phyloP scores from a whole-genome alignment of 1,284 basidiomycete genomes.

The Sanghuangporus sanghuang region DNA sequence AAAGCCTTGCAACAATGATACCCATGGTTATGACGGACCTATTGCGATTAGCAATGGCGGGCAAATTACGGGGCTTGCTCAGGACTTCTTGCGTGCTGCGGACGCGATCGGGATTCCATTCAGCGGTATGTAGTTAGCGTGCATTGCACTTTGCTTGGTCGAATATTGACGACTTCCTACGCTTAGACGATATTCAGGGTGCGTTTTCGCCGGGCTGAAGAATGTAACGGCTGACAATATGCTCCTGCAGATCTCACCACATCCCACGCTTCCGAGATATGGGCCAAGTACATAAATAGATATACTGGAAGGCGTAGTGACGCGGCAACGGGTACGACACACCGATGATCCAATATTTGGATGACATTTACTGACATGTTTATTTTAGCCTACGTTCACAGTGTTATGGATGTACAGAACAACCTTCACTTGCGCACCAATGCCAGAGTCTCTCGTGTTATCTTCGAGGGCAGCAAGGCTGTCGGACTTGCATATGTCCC shows the following conservation, averaged over 20 bases:
- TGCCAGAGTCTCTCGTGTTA: constrained; percentile 60
- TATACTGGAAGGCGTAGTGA: constrained; percentile 67
- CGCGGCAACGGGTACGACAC: constrained; percentile 52
- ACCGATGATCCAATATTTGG: not conserved
- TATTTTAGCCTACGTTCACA: constrained; percentile 57
- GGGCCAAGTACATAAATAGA: constrained; percentile 75
- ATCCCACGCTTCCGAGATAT: constrained; percentile 62
- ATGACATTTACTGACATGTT: not conserved
- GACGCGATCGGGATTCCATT: constrained; percentile 60
- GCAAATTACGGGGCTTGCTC: constrained; percentile 53
- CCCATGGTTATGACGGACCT: constrained; percentile 65
- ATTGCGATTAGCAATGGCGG: constrained; percentile 69
- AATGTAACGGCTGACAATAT: not conserved
- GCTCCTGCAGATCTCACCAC: constrained; percentile 45
- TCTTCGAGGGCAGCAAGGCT: constrained; percentile 67
- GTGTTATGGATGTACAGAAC: constrained; percentile 60
- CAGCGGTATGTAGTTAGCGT: constrained; percentile 42
- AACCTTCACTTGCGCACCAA: constrained; percentile 62
- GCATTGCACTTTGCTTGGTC: not conserved
- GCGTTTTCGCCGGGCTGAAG: not conserved
- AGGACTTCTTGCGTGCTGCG: constrained; percentile 63
- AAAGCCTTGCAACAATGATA: constrained; percentile 53
- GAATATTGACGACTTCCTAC: not conserved
- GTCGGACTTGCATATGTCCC: constrained; percentile 69
- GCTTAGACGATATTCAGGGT: constrained; percentile 62